Percentiles rank a stretch among this genome's conserved stretches.
These are phyloP conservation scores for Neurospora sp. DNA, from an alignment of 495 filamentous ascomycete genomes.

Conservation along the genomic window DNA sequence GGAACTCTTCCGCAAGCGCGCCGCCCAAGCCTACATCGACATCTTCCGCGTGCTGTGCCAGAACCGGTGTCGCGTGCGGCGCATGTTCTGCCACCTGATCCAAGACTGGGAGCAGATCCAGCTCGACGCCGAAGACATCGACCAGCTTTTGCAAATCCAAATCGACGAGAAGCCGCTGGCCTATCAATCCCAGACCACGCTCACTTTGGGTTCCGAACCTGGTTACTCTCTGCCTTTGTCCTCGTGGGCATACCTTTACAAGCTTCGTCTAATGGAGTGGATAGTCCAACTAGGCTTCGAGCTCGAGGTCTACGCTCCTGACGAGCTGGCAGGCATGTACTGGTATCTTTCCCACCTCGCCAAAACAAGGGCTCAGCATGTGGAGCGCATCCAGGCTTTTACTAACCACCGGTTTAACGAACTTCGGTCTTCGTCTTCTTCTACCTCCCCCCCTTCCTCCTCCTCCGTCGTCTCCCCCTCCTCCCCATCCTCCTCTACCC, in stretches of 20 bases:
- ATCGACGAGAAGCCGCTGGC: conserved; percentile 50
- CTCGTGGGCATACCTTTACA: conserved; percentile 83
- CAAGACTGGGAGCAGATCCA: conserved; percentile 80
- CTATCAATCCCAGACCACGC: conserved; percentile 14
- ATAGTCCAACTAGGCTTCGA: conserved; percentile 94
- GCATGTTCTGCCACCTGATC: conserved; percentile 72
- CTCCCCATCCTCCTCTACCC: not conserved
- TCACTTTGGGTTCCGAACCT: conserved; percentile 21
- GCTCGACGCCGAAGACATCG: conserved; percentile 69
- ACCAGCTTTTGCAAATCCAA: conserved; percentile 56
- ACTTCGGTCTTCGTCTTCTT: conserved; percentile 9
- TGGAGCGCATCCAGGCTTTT: conserved; percentile 64
- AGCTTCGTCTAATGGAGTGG: conserved; percentile 75
- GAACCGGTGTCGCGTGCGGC: conserved; percentile 78
- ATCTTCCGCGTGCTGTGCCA: conserved; percentile 75
- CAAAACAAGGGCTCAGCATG: conserved; percentile 45
- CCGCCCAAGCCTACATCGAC: conserved; percentile 69
- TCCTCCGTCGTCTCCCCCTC: not conserved
- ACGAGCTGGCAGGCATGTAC: conserved; percentile 86
- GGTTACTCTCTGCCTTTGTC: conserved; percentile 59
- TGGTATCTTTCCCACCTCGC: conserved; percentile 61
- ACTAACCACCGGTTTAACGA: conserved; percentile 26
- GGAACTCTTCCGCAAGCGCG: conserved; percentile 67
- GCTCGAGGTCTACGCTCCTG: conserved; percentile 74
- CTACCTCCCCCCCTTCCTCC: not conserved